Evolutionary conservation across 306 rosid species (phyloP).

Genomic region (Pachyrhizus erosus): DNA sequence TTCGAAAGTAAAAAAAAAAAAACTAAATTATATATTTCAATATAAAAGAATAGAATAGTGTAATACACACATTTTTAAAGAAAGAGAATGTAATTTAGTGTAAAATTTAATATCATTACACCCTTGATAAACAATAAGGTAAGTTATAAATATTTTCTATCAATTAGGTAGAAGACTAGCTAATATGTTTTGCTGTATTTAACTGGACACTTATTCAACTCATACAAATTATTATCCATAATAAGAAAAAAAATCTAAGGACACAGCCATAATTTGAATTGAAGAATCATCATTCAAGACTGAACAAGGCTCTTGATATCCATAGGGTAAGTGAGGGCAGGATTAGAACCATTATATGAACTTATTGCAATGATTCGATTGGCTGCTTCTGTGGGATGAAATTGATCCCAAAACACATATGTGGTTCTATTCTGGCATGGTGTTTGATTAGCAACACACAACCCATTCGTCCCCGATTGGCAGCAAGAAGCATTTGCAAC

Average conservation of each 20-base stretch:
- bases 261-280: not conserved
- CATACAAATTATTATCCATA: not conserved
- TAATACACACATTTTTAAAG: too few relatives aligned
- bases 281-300: not conserved
- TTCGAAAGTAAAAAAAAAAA: too few relatives aligned
- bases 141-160: too few relatives aligned
- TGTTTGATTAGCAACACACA: conserved; percentile 26
- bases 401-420: conserved; percentile 58
- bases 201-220: too few relatives aligned
- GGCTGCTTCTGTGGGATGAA: conserved; percentile 45
- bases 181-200: not conserved
- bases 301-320: not conserved
- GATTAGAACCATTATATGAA: not conserved
- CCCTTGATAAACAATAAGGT: not conserved
- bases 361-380: conserved; percentile 36
- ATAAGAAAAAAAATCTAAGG: not conserved
- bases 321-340: not conserved
- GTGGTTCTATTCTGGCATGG: conserved; percentile 55
- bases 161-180: not conserved
- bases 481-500: conserved; percentile 51
- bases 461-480: not conserved
- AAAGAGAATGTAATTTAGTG: too few relatives aligned
- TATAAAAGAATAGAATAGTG: too few relatives aligned
- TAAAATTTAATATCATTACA: not conserved
- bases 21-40: too few relatives aligned